Conservation (phyloP, 1,284 basidiomycete genomes). For the Trichosporon sp. region DNA sequence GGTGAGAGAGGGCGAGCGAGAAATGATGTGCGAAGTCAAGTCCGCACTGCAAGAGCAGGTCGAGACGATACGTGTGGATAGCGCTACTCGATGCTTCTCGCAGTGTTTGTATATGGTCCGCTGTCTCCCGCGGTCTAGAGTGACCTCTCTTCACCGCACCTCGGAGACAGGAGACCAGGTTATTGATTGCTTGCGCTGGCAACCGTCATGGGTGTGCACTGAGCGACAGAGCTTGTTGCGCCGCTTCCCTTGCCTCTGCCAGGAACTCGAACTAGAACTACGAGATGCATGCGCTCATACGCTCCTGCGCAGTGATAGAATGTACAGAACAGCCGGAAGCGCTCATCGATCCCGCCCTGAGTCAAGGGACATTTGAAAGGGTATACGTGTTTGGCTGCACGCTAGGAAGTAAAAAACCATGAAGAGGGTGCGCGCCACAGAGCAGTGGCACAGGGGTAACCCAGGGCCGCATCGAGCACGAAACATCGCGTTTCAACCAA, state of each 20-base stretch:
- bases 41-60: too few species aligned
- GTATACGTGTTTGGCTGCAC: too few species aligned
- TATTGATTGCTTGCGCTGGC: too few species aligned
- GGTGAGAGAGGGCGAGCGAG: background rate
- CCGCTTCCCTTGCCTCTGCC: too few species aligned
- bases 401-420: background rate
- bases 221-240: too few species aligned
- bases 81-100: background rate
- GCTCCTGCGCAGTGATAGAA: background rate
- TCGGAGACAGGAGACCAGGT: background rate
- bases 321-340: background rate
- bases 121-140: background rate
- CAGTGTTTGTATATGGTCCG: background rate
- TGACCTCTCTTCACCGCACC: background rate
- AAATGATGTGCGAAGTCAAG: background rate
- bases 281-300: too few species aligned
- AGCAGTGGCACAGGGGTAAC: background rate
- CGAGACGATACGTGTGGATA: background rate
- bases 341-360: background rate
- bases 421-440: background rate
- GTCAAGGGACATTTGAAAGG: too few species aligned
- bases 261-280: too few species aligned
- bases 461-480: background rate
- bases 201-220: background rate
- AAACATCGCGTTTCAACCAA: background rate